These are phyloP conservation scores for Alloascoidea africana DNA, from an alignment of 805 yeast genomes.

Conservation along the genomic window DNA sequence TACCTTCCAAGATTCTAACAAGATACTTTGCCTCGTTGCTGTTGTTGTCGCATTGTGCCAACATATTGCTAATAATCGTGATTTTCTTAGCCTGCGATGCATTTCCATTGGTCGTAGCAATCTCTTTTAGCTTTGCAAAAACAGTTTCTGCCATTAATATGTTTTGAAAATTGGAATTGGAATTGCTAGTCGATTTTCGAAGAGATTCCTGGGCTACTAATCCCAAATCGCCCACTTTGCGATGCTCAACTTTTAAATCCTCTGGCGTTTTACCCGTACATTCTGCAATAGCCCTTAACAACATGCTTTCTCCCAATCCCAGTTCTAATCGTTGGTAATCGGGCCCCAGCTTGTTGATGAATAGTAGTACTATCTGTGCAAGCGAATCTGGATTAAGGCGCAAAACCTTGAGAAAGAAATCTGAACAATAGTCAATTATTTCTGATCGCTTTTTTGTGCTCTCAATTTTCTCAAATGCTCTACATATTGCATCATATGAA, in stretches of 20 bases:
- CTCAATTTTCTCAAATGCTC: slow-evolving; percentile 66
- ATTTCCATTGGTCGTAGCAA: slow-evolving; percentile 66
- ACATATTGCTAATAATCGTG: slow-evolving; percentile 62
- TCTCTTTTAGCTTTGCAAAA: slow-evolving; percentile 55
- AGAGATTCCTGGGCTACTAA: slow-evolving; percentile 74
- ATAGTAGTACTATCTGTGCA: slow-evolving; percentile 62
- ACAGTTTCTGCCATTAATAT: slow-evolving; percentile 57
- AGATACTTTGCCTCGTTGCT: slow-evolving; percentile 82
- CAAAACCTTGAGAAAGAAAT: slow-evolving; percentile 53
- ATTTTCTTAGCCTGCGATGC: slow-evolving; percentile 74
- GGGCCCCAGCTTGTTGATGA: slow-evolving; percentile 84
- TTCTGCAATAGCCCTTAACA: slow-evolving; percentile 80
- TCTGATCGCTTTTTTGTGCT: slow-evolving; percentile 70
- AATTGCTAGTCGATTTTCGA: slow-evolving; percentile 81
- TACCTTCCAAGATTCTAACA: slow-evolving; percentile 85
- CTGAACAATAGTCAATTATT: slow-evolving; percentile 61
- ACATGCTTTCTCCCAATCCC: slow-evolving; percentile 82
- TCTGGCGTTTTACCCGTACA: slow-evolving; percentile 70
- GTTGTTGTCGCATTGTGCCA: slow-evolving; percentile 67
- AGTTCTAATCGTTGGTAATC: slow-evolving; percentile 91
- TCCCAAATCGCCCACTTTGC: slow-evolving; percentile 81
- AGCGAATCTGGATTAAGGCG: slow-evolving; percentile 36
- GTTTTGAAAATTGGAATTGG: slow-evolving; percentile 73
- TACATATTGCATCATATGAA: slow-evolving; percentile 30
- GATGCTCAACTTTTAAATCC: slow-evolving; percentile 61